These are phyloP conservation scores for Myriosclerotinia duriaeana DNA, from an alignment of 2,329 filamentous ascomycete genomes.

Conservation along the genomic window DNA sequence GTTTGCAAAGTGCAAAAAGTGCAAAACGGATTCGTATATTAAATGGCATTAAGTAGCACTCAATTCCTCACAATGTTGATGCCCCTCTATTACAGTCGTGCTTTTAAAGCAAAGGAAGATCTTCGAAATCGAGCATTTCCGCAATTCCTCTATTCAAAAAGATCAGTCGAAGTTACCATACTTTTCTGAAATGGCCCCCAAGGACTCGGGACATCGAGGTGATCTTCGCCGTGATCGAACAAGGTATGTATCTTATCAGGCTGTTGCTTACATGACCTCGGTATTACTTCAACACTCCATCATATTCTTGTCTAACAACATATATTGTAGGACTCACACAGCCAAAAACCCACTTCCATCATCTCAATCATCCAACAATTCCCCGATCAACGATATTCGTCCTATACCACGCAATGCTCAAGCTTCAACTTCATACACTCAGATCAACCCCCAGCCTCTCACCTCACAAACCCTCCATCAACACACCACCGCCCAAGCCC, in stretches of 20 bases:
- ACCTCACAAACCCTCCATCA: slow-evolving; percentile 1
- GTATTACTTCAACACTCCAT: background rate
- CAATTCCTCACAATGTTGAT: background rate
- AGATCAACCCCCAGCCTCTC: background rate
- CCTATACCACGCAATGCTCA: background rate
- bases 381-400: background rate
- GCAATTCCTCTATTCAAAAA: background rate
- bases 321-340: background rate
- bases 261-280: background rate
- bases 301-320: background rate
- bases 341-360: background rate
- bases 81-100: background rate
- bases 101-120: background rate
- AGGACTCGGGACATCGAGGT: background rate
- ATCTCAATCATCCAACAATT: background rate
- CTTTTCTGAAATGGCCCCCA: background rate
- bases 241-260: slow-evolving; percentile 20
- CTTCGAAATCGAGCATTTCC: background rate
- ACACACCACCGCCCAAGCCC: background rate
- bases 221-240: slow-evolving; percentile 12
- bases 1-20: slow-evolving; percentile 16
- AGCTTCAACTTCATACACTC: background rate
- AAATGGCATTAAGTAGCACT: background rate
- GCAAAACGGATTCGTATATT: background rate
- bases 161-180: background rate